Evolutionary conservation across 768 basidiomycete species (phyloP), one percentile per base, ranked within the genome.

Genomic region (Kwoniella sp.): DNA sequence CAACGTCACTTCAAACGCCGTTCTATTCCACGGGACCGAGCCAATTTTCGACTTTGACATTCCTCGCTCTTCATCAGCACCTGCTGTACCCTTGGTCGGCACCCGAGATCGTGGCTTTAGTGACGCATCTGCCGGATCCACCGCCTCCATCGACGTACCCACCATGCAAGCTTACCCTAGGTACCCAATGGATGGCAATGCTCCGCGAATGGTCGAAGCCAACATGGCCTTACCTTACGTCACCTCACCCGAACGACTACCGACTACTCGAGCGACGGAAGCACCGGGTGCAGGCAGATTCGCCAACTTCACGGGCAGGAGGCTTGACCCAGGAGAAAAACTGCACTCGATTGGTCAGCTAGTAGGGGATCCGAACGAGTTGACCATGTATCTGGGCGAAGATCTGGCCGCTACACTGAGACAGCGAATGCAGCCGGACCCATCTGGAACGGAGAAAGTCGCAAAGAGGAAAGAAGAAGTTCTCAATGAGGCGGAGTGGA

Each of bases 391-490:
- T 26, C 52, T 69, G 1, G 67, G 52, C n/a, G 63, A 67, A 13
- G 59, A 71, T 10, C 56, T 71, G 12, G 60, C 63, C 21, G 69
- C 69, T 2, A 48, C 57, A 12, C 36, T 71, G 26, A 61, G 64
- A 46, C 40, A 51, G 21, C 27, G 61, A 1, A 26, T 65, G 19
- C 53, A 55, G n/a, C 50, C 58, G 29, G 64, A 64, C 24, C 55
- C 55, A 26, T 26, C 25, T 24, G 65, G 59, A 17, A 29, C 27
- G 33, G 46, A 25, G 9, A 58, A 55, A 46, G 46, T 52, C 9
- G 33, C 33, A 25, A 57, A 58, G 48, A 57, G 62, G 50, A 64
- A 58, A 29, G 56, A 55, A 15, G 61, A 63, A 26, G 27, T 56
- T 7, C 25, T 61, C 22, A 55, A 27, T 24, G 69, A 71, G 44